Percentiles rank a stretch among this genome's conserved stretches.
Evolutionary conservation across 2,329 filamentous ascomycete genomes (phyloP).

Genomic region (Colletotrichum cordylinicola): DNA sequence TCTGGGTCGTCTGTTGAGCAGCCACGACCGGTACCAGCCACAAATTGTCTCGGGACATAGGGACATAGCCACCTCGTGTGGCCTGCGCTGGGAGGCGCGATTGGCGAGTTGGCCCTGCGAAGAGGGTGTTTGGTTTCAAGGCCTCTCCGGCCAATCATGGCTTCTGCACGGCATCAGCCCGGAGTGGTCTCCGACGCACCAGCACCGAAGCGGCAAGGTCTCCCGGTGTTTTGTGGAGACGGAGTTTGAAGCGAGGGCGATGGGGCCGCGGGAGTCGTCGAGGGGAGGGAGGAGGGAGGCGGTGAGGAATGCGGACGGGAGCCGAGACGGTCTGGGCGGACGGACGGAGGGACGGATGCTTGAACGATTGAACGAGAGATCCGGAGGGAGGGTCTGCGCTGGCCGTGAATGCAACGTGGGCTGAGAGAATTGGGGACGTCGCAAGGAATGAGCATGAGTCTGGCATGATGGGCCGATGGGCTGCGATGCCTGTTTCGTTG

Average conservation of each 20-base stretch:
- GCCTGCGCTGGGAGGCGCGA: background rate
- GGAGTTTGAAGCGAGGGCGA: background rate
- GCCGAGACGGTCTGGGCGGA: conserved; percentile 5
- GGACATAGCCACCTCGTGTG: conserved; percentile 1
- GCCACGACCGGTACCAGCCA: background rate
- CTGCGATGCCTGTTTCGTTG: background rate
- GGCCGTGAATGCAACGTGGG: background rate
- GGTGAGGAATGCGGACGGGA: background rate
- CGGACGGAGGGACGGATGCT: background rate
- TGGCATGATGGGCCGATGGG: background rate
- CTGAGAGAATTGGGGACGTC: background rate
- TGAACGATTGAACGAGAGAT: background rate
- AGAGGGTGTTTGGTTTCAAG: conserved; percentile 1
- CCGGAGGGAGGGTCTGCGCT: background rate
- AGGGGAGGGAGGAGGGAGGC: conserved; percentile 8
- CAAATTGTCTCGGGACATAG: conserved; percentile 7
- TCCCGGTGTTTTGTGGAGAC: conserved; percentile 1
- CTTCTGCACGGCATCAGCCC: background rate
- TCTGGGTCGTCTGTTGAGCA: background rate
- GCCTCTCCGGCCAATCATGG: conserved; percentile 1
- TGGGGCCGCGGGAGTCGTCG: background rate
- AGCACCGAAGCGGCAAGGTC: conserved; percentile 17
- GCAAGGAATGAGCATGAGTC: background rate
- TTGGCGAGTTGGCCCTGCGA: conserved; percentile 4
- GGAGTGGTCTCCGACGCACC: conserved; percentile 20